phyloP scores from a whole-genome alignment of 2,329 filamentous ascomycete genomes.

The Fusarium compactum region DNA sequence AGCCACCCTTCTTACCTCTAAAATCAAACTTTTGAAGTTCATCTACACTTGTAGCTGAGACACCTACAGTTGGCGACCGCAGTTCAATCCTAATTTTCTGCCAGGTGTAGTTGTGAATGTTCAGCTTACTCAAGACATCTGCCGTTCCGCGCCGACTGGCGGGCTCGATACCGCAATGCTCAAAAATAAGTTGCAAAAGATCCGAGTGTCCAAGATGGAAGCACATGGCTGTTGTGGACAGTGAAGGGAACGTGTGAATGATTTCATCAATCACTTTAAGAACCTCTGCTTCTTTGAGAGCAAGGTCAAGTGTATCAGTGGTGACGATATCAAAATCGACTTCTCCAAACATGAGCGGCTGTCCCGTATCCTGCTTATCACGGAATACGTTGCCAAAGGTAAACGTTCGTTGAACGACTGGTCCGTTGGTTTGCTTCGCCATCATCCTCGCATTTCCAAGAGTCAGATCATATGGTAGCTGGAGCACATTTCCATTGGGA shows the following conservation, averaged over 20 bases:
- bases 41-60: conserved; percentile 90
- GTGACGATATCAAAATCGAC: conserved; percentile 98
- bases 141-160: conserved; percentile 78
- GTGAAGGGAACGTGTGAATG: conserved; percentile 80
- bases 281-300: conserved; percentile 91
- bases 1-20: conserved; percentile 65
- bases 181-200: conserved; percentile 87
- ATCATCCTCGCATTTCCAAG: conserved; percentile 88
- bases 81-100: conserved; percentile 85
- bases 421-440: conserved; percentile 73
- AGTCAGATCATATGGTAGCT: conserved; percentile 94
- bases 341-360: conserved; percentile 85
- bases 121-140: conserved; percentile 86
- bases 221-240: conserved; percentile 80
- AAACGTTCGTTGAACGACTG: conserved; percentile 79
- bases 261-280: conserved; percentile 96
- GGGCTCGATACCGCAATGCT: conserved; percentile 83
- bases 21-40: conserved; percentile 94
- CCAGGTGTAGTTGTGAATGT: conserved; percentile 84
- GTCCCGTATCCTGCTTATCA: conserved; percentile 80
- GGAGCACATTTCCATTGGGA: conserved; percentile 85
- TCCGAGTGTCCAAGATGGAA: conserved; percentile 92
- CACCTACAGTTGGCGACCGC: conserved; percentile 81
- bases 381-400: conserved; percentile 91
- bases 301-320: conserved; percentile 80